Evolutionary conservation across 2,329 filamentous ascomycete species (phyloP).

Genomic region (Penicillium aurantiogriseum): DNA sequence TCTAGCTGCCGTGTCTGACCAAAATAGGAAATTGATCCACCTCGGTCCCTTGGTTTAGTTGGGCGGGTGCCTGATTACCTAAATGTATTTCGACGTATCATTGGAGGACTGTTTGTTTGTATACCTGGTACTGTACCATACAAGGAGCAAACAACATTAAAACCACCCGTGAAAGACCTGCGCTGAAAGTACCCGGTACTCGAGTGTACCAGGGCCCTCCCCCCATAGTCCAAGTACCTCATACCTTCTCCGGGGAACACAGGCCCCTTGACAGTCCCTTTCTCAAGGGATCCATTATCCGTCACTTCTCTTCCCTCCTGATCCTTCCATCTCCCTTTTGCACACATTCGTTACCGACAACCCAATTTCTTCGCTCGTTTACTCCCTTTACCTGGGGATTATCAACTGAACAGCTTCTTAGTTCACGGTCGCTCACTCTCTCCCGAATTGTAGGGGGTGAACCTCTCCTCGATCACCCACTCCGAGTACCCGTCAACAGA

Average conservation of each 20-base stretch:
- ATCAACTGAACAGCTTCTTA: background rate
- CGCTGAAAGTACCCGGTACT: constrained; percentile 7
- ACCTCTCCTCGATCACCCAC: background rate
- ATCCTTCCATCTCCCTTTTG: constrained; percentile 10
- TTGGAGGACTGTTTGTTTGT: constrained; percentile 3
- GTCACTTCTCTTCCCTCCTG: constrained; percentile 15
- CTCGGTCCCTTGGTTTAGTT: constrained; percentile 6
- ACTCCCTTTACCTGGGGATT: background rate
- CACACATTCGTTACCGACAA: constrained; percentile 17
- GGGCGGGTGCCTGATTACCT: constrained; percentile 21
- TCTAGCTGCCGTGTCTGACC: constrained; percentile 12
- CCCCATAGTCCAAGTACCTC: constrained; percentile 6
- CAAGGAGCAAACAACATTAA: constrained; percentile 9
- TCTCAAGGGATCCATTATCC: constrained; percentile 11
- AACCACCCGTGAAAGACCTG: background rate
- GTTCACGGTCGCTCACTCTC: constrained; percentile 2
- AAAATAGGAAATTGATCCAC: constrained; percentile 19
- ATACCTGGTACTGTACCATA: constrained; percentile 6
- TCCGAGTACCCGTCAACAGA: background rate
- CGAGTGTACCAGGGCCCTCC: background rate
- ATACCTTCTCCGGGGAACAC: constrained; percentile 16
- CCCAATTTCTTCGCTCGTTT: constrained; percentile 6
- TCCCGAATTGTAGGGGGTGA: constrained; percentile 3
- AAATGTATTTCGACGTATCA: background rate
- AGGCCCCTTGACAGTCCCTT: constrained; percentile 17